phyloP scores from a whole-genome alignment of 495 filamentous ascomycete genomes.

The Aspergillus wentii region DNA sequence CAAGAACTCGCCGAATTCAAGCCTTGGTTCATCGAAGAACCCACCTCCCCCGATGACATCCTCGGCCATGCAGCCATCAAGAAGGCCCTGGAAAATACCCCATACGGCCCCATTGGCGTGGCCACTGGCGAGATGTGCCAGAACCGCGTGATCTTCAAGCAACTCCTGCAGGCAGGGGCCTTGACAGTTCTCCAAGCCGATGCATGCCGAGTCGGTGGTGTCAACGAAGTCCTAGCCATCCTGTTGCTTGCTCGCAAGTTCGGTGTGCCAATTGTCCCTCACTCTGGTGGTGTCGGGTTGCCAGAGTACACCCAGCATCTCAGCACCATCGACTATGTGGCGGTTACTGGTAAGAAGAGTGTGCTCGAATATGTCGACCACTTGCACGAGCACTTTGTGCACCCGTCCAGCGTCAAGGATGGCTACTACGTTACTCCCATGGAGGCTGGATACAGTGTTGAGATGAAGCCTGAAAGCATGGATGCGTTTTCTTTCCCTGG shows the following conservation, averaged over 20 bases:
- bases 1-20: constrained; percentile 73
- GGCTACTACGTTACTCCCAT: constrained; percentile 85
- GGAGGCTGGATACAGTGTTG: constrained; percentile 80
- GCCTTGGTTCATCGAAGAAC: constrained; percentile 97
- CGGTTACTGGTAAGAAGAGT: constrained; percentile 73
- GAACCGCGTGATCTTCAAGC: constrained; percentile 92
- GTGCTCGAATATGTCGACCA: constrained; percentile 92
- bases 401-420: constrained; percentile 74
- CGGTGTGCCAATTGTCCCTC: constrained; percentile 78
- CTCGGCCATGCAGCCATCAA: constrained; percentile 82
- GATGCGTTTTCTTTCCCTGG: constrained; percentile 71
- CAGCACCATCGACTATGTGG: constrained; percentile 91
- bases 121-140: constrained; percentile 97
- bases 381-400: constrained; percentile 87
- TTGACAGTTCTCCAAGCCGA: constrained; percentile 90
- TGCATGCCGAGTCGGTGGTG: constrained; percentile 84
- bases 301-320: constrained; percentile 95
- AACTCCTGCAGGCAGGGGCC: constrained; percentile 71
- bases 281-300: constrained; percentile 83
- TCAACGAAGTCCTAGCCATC: constrained; percentile 92
- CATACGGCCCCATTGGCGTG: constrained; percentile 68
- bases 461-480: constrained; percentile 91
- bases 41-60: constrained; percentile 90
- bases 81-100: constrained; percentile 62
- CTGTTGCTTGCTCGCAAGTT: constrained; percentile 84